Base-by-base conservation (phyloP, 2,329 filamentous ascomycete species). In the Xylaria sp. region DNA sequence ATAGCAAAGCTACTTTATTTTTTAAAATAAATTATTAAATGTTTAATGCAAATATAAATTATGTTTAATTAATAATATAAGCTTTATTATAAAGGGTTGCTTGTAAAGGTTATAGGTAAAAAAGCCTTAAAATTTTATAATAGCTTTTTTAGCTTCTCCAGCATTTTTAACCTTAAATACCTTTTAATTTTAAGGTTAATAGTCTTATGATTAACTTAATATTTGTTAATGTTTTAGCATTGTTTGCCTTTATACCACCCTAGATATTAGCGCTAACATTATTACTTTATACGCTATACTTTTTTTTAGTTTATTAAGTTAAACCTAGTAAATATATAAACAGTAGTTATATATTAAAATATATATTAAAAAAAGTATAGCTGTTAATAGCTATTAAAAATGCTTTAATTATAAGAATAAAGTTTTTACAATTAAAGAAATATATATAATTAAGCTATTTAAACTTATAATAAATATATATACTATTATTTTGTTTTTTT, bases 331-430 rank as follows among this genome's bases (percentile, higher is more conserved):
- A 48, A 29, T 29, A 6, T 6, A 29, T 6, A 29, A 3, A 6
- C 27, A n/a, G n/a, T n/a, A n/a, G n/a, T 54, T 9, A 16, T 32
- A 54, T 16, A 54, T 54, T 16, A 54, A 16, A 16, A 16, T 54
- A 35, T 54, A 54, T 54, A 54, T 54, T 54, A 16, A 54, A 16
- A 54, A 32, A 54, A 27, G 35, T 16, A 16, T 54, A 13, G 27
- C 13, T 13, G 51, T 27, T 54, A 54, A 16, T 35, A 35, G 29
- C 27, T 54, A 16, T 35, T 54, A 5, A 16, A 35, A 16, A 54
- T 54, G 16, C 35, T 35, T 54, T 16, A 54, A 54, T 54, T 54
- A 4, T 27, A 16, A 54, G 35, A 54, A 54, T 16, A 16, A 54
- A 54, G 27, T 54, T 54, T 5, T 8, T 16, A 5, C 27, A 54